Conservation (phyloP, 306 rosid genomes). For the Acacia crassicarpa region DNA sequence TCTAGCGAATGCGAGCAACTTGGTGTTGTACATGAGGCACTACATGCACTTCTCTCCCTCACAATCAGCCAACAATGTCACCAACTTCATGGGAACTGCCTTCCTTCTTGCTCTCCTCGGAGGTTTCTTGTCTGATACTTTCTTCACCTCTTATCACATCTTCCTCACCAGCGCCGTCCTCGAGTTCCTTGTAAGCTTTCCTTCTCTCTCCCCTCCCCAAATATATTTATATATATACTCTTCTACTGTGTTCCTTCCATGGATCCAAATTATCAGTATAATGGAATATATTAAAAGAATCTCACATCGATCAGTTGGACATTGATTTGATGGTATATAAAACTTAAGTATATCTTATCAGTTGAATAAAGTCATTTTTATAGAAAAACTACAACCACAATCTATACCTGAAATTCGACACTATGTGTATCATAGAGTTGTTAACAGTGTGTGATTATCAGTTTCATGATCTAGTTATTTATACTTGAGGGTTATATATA, state of each 20-base stretch:
- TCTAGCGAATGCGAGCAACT: constrained; percentile 90
- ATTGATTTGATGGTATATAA: not conserved
- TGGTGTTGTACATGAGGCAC: constrained; percentile 62
- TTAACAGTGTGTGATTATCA: too few species aligned
- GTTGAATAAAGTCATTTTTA: too few species aligned
- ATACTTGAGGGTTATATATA: too few species aligned
- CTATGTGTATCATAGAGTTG: not conserved
- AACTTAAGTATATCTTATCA: too few species aligned
- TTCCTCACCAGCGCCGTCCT: constrained; percentile 80
- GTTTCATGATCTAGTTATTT: too few species aligned
- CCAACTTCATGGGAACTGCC: constrained; percentile 95
- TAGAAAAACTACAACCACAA: too few species aligned
- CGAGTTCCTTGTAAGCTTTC: constrained; percentile 66
- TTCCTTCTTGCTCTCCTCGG: constrained; percentile 96
- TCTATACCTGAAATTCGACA: too few species aligned
- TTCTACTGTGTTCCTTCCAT: not conserved
- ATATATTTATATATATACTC: not conserved
- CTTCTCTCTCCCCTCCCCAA: not conserved
- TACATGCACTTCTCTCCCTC: constrained; percentile 88
- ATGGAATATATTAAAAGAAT: not conserved
- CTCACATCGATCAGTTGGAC: not conserved
- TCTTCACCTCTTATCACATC: constrained; percentile 79
- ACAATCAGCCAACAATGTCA: constrained; percentile 83
- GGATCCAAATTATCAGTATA: not conserved
- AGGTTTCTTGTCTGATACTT: constrained; percentile 86